Conservation (phyloP, 495 filamentous ascomycete genomes). For the Jackrogersella multiformis region DNA sequence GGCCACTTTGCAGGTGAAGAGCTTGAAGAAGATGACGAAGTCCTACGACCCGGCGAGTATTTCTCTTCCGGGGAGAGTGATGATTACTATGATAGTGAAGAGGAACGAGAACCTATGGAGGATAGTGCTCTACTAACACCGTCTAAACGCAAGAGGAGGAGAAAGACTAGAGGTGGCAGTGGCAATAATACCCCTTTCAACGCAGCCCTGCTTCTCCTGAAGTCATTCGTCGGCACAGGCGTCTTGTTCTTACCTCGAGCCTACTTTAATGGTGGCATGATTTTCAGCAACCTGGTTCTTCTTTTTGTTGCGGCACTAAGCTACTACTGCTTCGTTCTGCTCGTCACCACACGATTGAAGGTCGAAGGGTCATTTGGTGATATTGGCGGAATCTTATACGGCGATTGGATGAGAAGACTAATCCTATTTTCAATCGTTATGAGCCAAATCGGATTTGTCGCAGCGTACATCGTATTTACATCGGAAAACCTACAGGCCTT, state of each 20-base stretch:
- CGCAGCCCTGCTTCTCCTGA: slow-evolving; percentile 84
- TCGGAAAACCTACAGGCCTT: slow-evolving; percentile 96
- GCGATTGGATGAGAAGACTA: slow-evolving; percentile 83
- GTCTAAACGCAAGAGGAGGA: slow-evolving; percentile 72
- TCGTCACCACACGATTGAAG: slow-evolving; percentile 85
- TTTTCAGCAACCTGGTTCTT: slow-evolving; percentile 92
- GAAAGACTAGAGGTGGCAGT: slow-evolving; percentile 73
- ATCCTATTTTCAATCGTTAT: slow-evolving; percentile 92
- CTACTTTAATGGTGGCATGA: slow-evolving; percentile 93
- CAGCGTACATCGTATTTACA: slow-evolving; percentile 98
- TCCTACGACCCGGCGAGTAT: slow-evolving; percentile 82
- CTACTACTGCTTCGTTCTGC: slow-evolving; percentile 95
- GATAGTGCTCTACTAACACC: slow-evolving; percentile 81
- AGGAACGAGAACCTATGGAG: slow-evolving; percentile 78
- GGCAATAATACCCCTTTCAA: slow-evolving; percentile 76
- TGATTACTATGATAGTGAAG: slow-evolving; percentile 61
- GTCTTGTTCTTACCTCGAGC: slow-evolving; percentile 96
- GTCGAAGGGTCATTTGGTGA: slow-evolving; percentile 94
- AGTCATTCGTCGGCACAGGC: slow-evolving; percentile 97
- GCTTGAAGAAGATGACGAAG: slow-evolving; percentile 94
- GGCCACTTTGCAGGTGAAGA: slow-evolving; percentile 98
- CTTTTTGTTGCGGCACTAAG: slow-evolving; percentile 83
- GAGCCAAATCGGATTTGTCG: slow-evolving; percentile 93
- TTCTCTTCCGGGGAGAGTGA: slow-evolving; percentile 75
- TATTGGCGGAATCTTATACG: slow-evolving; percentile 91